Evolutionary conservation across 1,284 basidiomycete genomes (phyloP), one percentile per base, ranked within the genome.

Genomic region (Puccinia triticina): DNA sequence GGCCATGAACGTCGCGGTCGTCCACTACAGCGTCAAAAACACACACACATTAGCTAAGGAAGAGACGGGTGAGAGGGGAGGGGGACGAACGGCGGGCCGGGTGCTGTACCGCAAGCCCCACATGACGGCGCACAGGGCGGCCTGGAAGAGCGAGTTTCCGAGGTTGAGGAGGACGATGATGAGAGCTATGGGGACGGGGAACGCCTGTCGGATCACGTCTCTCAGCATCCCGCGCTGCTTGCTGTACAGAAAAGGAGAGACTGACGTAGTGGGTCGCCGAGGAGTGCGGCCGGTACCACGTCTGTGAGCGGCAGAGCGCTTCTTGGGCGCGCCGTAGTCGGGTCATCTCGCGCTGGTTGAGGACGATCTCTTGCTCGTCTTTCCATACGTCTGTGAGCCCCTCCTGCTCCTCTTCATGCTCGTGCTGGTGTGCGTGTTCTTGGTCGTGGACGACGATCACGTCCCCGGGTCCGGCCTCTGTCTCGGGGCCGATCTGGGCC

Each of bases 111-210:
- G 74, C 23, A 82, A 69, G 18, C 83, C 77, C 83, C 83, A 83
- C 83, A 83, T 83, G 37, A 72, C 61, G 29, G 53, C 69, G 48
- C 83, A 83, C 37, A 83, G 43, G 11, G 72, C 69, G 53, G 78
- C 77, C 66, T 83, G 83, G 32, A 83, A 83, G 46, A 83, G 18
- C 16, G 79, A 82, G 46, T 83, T 83, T 11, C 69, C 71, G 18
- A 82, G 32, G 29, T 82, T 82, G 18, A 71, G 61, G 23, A 66
- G 11, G 40, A 82, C 26, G n/a, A 82, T 82, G 23, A 50, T 34
- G 16, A 57, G 14, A 12, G 79, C 79, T n/a, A 57, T 37, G 34
- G 40, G 37, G 59, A 82, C 73, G 3, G 79, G 79, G 53, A 82
- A 82, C n/a, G 79, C 71, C 79, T 82, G 32, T n/a, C 1, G 16